Evolutionary conservation across 2,329 filamentous ascomycete species (phyloP), one percentile per base, ranked within the genome.

Genomic region (Thielaviopsis ethacetica): DNA sequence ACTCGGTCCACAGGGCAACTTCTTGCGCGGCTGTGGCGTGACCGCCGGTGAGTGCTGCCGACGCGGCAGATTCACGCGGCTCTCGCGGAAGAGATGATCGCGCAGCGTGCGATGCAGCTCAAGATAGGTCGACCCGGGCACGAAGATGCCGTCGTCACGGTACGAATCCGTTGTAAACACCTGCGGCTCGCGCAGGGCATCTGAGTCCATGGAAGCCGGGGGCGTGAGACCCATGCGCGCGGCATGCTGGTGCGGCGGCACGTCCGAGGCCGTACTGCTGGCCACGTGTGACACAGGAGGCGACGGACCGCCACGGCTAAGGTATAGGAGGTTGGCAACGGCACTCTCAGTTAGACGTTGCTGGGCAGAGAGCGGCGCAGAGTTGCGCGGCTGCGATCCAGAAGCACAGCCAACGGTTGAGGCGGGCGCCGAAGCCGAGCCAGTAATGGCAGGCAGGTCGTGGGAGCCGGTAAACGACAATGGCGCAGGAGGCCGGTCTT

Each of bases 61-160:
- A 51, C 56, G 62, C 52, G 70, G 74, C 0, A 65, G 67, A 59
- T 68, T 70, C 1, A 74, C 72, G 6, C 69, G 68, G 3, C 71
- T 72, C 22, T 74, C 73, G 30, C 72, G 71, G 19, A 76, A 71
- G 22, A 76, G 69, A 24, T 73, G 71, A 53, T 74, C 71, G 17
- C 74, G 68, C 1, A 76, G 63, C 1, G 72, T 72, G 1, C 72
- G 72, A 58, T 76, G 73, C 1, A 75, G 65, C 50, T 75, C 73
- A 57, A 74, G 72, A 44, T 76, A 76, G 0, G 71, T 70, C 1
- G 74, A 75, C 1, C 74, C 74, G 1, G 74, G 74, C 2, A 75
- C 62, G 60, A 77, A 77, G 21, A 76, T 70, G 55, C 74, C 73
- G 54, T 71, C 70, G 6, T 70, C 69, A 3, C 65, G 66, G 26